Base-by-base conservation (phyloP, 108 stramenopile genomes). In the Pseudonitzschia pungens region DNA sequence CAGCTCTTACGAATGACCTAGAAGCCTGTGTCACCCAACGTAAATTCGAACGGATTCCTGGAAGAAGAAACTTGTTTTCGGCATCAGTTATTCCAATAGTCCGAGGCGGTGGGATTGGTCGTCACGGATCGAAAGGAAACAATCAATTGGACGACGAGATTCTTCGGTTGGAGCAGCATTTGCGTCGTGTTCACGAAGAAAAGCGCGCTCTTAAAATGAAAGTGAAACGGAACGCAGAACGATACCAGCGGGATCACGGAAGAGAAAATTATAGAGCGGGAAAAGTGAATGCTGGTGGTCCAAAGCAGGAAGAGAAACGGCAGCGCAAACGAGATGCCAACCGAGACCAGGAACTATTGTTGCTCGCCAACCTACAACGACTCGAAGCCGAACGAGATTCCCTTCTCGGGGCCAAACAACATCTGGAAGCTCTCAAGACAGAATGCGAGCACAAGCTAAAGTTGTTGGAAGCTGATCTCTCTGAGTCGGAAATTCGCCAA, bases 151-250 rank as follows among this genome's bases (percentile, higher is more conserved):
- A 76, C 48, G 64, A 76, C 55, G 67, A 76, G 58, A 69, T 76
- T 26, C 32, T 45, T 11, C 63, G 68, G 68, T 57, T 76, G 26
- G 75, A 76, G 69, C 68, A 76, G 60, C 75, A 76, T 32, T 9
- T 76, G 31, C 59, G 68, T 20, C 68, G 45, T 26, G 75, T 76
- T 1, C 10, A 45, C 15, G 59, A 76, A 22, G 60, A 76, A 52
- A 76, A 69, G 26, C 22, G 5, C 20, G 20, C 21, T 21, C 43
- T 76, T 12, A 56, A 69, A 29, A 62, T 12, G 45, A 48, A 48
- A 48, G 7, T 18, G 45, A 48, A 48, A 11, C 14, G 44, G 18
- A 45, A 27, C 45, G 9, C 26, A 12, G 21, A 32, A 4, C 21
- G n/a, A 48, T 18, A 36, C 36, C 4, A 36, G 4, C 36, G 36